Base-by-base conservation (phyloP, 2,329 filamentous ascomycete species). In the Cercospora beticola region DNA sequence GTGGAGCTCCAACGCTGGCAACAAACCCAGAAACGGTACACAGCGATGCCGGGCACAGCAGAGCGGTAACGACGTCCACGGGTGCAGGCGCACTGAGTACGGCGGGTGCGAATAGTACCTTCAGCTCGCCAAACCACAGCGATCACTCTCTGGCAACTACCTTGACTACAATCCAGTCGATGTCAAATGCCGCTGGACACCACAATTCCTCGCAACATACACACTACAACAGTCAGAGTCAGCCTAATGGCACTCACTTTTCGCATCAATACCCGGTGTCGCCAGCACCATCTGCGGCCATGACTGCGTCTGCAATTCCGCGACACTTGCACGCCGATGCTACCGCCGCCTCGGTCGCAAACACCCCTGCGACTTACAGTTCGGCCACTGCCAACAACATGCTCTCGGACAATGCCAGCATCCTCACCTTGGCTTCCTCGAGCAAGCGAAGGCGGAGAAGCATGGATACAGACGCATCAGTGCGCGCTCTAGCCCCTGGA, bases 381-480 rank as follows among this genome's bases (percentile, higher is more conserved):
- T 87, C 86, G n/a, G 91, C 91, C 1, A 94, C 91, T 0, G 92
- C 92, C 63, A 93, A 94, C 80, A 92, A 92, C 74, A 85, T 94
- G 5, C 83, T 94, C 36, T 93, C 91, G 1, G 92, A 96, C 78
- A 92, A 96, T 77, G 92, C 92, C 23, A 94, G 92, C 28, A 94
- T 96, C 73, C 82, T 96, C 69, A 96, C 92, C 0, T 84, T 96
- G 14, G 92, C 92, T 2, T 94, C 92, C 4, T 94, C 91, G 0
- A 92, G 90, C 72, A 93, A 94, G 81, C 88, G 90, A 43, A 89
- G 92, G 40, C 87, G 92, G 60, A 87, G 92, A 69, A 94, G 91
- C 31, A 89, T 94, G 80, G 92, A 95, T 78, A 95, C 92, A 0
- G 91, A 95, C 77, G 92, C 92, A 5, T 94, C 91, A 0, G 91